Percentiles rank a stretch among this genome's conserved stretches.
These are phyloP conservation scores for Entomophthora muscae DNA, from an alignment of 371 early-diverging fungal genomes.

Conservation along the genomic window DNA sequence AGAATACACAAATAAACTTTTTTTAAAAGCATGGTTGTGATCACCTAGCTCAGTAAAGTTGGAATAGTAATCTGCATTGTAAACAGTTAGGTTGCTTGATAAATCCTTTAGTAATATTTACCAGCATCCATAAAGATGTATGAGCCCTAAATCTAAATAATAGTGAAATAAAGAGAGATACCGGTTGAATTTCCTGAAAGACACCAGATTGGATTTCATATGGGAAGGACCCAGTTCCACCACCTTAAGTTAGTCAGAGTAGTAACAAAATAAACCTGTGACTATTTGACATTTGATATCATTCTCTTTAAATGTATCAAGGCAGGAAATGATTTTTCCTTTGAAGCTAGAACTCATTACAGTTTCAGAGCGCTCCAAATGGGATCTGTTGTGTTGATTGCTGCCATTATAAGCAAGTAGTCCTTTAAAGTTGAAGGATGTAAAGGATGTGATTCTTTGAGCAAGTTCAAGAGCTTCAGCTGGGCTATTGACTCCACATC, in stretches of 20 bases:
- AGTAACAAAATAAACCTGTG: no score
- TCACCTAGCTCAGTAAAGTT: neutral
- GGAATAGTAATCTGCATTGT: neutral
- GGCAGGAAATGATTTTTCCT: neutral
- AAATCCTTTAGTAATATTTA: no score
- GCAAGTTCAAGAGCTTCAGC: neutral
- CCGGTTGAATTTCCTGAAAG: conserved; percentile 4
- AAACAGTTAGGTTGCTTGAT: no score
- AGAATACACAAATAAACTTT: conserved; percentile 1
- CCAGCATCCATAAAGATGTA: conserved; percentile 6
- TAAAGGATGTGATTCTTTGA: neutral
- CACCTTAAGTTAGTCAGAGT: no score
- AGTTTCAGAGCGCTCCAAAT: neutral
- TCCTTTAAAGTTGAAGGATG: neutral
- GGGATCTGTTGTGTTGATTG: conserved; percentile 3
- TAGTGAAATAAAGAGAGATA: neutral
- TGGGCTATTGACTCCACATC: conserved; percentile 1
- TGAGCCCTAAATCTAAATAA: neutral
- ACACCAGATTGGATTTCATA: conserved; percentile 8
- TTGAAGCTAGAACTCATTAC: conserved; percentile 1
- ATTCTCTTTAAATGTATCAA: neutral
- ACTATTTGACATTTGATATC: neutral
- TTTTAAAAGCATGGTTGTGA: neutral
- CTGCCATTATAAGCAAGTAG: conserved; percentile 5
- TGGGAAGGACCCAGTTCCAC: conserved; percentile 8